Base-by-base conservation (phyloP, 2,329 filamentous ascomycete genomes). In the Phyllosticta capitalensis region DNA sequence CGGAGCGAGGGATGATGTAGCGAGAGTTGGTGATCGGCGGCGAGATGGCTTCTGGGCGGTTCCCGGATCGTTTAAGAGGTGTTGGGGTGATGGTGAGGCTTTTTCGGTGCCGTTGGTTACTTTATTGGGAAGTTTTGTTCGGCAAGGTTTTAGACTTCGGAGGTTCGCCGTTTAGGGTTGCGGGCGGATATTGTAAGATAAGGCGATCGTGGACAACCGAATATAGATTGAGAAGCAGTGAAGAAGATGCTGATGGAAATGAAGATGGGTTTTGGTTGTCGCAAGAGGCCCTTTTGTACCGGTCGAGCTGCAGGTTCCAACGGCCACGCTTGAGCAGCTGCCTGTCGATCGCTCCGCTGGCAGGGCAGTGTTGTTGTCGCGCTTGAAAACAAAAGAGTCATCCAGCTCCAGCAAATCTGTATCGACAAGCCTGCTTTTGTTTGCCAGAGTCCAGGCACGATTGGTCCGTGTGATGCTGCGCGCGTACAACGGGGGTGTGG, bases 341-440 rank as follows among this genome's bases (percentile, higher is more conserved):
- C 56, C 56, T 58, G 56, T 58, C 56, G 56, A 58, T 58, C 56
- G 52, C 56, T 58, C 50, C 56, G 56, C 56, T 58, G 50, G 22
- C 50, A 50, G 56, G 50, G 49, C 51, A 48, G 49, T 58, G 56
- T 51, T 58, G 56, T 50, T 53, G 50, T 52, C 53, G 49, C 52
- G 56, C 53, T 51, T 49, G n/a, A n/a, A n/a, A n/a, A n/a, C n/a
- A n/a, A n/a, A 6, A 21, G 30, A 20, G n/a, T 20, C 17, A 21
- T 10, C 4, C 17, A 20, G 7, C 20, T 33, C 52, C 55, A 57
- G 55, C 52, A 20, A 24, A n/a, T n/a, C n/a, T n/a, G n/a, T n/a
- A n/a, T n/a, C n/a, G n/a, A n/a, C 9, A 30, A 30, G 28, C 28
- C 28, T 30, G 28, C 17, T 38, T 20, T 17, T 30, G 55, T 22